Evolutionary conservation across 208 protist genomes (phyloP).

Genomic region (Acanthamoeba lenticulata): DNA sequence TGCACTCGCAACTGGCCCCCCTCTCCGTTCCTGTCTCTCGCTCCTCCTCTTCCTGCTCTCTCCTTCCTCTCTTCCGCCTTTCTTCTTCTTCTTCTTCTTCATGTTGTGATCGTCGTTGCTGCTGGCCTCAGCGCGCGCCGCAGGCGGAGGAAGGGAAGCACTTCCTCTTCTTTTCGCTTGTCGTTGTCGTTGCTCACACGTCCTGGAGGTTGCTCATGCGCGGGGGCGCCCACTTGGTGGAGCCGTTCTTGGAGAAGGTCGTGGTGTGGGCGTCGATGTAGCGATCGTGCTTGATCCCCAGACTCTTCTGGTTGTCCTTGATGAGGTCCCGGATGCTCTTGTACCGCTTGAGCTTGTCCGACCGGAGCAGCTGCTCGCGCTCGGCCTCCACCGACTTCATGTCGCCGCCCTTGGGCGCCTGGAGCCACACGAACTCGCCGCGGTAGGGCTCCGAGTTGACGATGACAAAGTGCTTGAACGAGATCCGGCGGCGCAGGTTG

Average conservation of each 20-base stretch:
- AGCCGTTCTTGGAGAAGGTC: slow-evolving; percentile 34
- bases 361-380: background rate
- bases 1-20: too few relatives aligned
- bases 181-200: too few relatives aligned
- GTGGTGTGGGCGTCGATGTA: slow-evolving; percentile 54
- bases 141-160: background rate
- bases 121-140: too few relatives aligned
- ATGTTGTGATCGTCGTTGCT: too few relatives aligned
- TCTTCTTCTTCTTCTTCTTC: too few relatives aligned
- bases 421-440: slow-evolving; percentile 17
- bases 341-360: slow-evolving; percentile 33
- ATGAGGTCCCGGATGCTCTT: slow-evolving; percentile 46
- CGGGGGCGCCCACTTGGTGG: background rate
- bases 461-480: slow-evolving; percentile 48
- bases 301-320: slow-evolving; percentile 49
- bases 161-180: too few relatives aligned
- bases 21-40: too few relatives aligned
- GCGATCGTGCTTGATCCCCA: slow-evolving; percentile 32
- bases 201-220: slow-evolving; percentile 7
- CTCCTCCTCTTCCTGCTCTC: too few relatives aligned
- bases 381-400: slow-evolving; percentile 15
- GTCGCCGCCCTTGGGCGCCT: background rate
- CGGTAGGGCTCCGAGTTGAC: background rate
- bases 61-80: too few relatives aligned
- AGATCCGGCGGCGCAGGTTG: slow-evolving; percentile 1